Conservation (phyloP, 116 monocot species). For the Trichopus zeylanicus region DNA sequence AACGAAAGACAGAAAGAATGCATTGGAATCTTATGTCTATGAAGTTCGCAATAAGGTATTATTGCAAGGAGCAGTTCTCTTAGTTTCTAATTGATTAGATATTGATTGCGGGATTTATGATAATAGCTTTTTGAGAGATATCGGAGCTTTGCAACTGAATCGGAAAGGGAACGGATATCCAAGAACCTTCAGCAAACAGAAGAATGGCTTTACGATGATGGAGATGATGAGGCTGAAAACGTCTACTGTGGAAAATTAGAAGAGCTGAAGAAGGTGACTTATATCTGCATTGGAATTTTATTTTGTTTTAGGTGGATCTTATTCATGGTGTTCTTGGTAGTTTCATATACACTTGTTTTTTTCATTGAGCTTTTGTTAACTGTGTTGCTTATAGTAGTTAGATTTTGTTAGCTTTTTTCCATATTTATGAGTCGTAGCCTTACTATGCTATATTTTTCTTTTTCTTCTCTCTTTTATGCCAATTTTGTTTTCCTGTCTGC, state of each 20-base stretch:
- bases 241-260: slow-evolving; percentile 61
- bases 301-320: too few species aligned
- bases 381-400: too few species aligned
- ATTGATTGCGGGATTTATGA: background rate
- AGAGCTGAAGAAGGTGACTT: slow-evolving; percentile 60
- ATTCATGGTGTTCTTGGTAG: too few species aligned
- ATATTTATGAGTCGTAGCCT: too few species aligned
- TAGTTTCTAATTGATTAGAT: background rate
- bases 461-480: too few species aligned
- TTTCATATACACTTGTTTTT: too few species aligned
- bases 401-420: too few species aligned
- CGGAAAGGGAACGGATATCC: slow-evolving; percentile 66
- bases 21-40: slow-evolving; percentile 71
- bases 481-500: too few species aligned
- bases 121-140: slow-evolving; percentile 35
- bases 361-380: too few species aligned
- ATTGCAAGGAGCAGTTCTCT: background rate
- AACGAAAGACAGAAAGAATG: slow-evolving; percentile 79
- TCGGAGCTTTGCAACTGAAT: slow-evolving; percentile 56
- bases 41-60: slow-evolving; percentile 91
- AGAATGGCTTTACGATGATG: slow-evolving; percentile 92
- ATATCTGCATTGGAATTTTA: background rate
- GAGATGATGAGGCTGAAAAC: slow-evolving; percentile 76
- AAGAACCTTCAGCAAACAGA: slow-evolving; percentile 63
- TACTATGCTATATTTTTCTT: too few species aligned